These are phyloP conservation scores for Aspergillus diversus DNA, from an alignment of 495 filamentous ascomycete species.

Conservation along the genomic window DNA sequence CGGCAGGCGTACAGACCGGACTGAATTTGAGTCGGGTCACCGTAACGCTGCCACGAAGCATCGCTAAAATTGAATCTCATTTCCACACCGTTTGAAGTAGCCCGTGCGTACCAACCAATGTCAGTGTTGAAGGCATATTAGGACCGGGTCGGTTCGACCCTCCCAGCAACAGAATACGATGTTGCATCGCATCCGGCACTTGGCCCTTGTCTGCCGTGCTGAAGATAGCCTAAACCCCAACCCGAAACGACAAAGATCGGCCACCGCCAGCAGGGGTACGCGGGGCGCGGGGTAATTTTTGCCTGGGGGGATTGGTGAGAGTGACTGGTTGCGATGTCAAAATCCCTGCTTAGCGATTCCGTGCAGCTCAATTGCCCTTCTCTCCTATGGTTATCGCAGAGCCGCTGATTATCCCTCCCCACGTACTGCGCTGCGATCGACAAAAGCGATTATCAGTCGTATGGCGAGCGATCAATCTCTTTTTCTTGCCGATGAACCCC, in stretches of 20 bases:
- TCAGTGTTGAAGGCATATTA: neutral
- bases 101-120: neutral
- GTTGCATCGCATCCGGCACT: constrained; percentile 6
- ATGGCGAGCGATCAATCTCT: neutral
- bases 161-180: constrained; percentile 3
- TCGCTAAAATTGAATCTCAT: too few relatives aligned
- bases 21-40: neutral
- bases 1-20: neutral
- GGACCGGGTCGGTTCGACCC: neutral
- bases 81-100: neutral
- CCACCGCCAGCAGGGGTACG: neutral
- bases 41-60: neutral
- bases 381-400: neutral
- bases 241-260: neutral
- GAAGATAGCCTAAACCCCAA: neutral
- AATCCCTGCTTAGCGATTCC: neutral
- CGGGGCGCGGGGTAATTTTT: neutral
- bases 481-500: neutral
- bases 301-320: neutral
- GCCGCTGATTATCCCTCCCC: neutral
- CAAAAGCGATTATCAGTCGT: neutral
- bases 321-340: neutral
- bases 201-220: neutral
- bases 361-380: neutral
- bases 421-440: neutral